A percentile compares a stretch with the other conserved stretches of the same genome.
Evolutionary conservation across 345 rosid species (phyloP).

Genomic region (Citrus sinensis): DVS_A1.0 CM039164.1:1557501-1558000

Average conservation of each 20-base stretch:
- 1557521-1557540: conserved; percentile 77
- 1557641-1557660: conserved; percentile 89
- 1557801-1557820: conserved; percentile 75
- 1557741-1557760: conserved; percentile 80
- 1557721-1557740: conserved; percentile 55
- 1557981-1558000: too few species aligned
- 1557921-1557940: too few species aligned
- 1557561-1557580: conserved; percentile 92
- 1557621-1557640: conserved; percentile 82
- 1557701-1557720: conserved; percentile 53
- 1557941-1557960: too few species aligned
- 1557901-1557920: too few species aligned
- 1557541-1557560: conserved; percentile 95
- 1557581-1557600: conserved; percentile 90
- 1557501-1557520: conserved; percentile 78
- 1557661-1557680: conserved; percentile 96
- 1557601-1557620: conserved; percentile 75
- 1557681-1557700: conserved; percentile 85
- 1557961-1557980: too few species aligned
- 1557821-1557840: conserved; percentile 57
- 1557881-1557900: too few species aligned
- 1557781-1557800: conserved; percentile 62
- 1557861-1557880: too few species aligned
- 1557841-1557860: too few species aligned
- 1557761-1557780: conserved; percentile 91